Conservation (phyloP, 1,284 basidiomycete genomes). For the Marasmius fiardii region DNA sequence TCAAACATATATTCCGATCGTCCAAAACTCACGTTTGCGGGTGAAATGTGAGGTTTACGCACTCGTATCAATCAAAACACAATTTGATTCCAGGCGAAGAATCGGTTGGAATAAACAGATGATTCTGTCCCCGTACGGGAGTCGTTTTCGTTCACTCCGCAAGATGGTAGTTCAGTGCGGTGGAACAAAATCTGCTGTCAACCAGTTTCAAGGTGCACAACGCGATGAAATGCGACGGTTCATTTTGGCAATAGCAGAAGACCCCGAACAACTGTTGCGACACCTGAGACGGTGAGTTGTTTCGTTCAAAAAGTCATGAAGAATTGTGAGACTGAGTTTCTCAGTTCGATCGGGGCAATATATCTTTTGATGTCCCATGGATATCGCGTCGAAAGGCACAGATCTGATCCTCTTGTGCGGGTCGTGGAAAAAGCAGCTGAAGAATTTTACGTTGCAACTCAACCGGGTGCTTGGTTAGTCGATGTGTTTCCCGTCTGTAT, state of each 20-base stretch:
- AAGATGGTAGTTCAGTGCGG: slow-evolving; percentile 15
- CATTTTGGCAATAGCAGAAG: slow-evolving; percentile 18
- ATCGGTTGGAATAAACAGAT: slow-evolving; percentile 26
- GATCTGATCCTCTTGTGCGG: slow-evolving; percentile 22
- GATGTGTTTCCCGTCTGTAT: slow-evolving; percentile 23
- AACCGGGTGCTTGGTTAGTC: slow-evolving; percentile 23
- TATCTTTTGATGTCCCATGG: slow-evolving; percentile 26
- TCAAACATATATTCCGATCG: slow-evolving; percentile 24
- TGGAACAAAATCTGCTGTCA: slow-evolving; percentile 21
- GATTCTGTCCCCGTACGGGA: slow-evolving; percentile 23
- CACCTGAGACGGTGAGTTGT: slow-evolving; percentile 21
- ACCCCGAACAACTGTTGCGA: slow-evolving; percentile 19
- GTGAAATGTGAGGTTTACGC: slow-evolving; percentile 16
- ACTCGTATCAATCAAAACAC: background rate
- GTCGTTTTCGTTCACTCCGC: slow-evolving; percentile 23
- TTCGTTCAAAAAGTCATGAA: background rate
- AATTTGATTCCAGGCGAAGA: slow-evolving; percentile 13
- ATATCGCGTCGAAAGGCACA: slow-evolving; percentile 21
- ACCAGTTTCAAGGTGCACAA: slow-evolving; percentile 18
- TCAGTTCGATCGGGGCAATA: slow-evolving; percentile 21
- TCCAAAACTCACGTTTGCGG: slow-evolving; percentile 22
- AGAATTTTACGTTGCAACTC: slow-evolving; percentile 24
- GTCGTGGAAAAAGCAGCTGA: slow-evolving; percentile 24
- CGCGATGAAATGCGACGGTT: slow-evolving; percentile 22
- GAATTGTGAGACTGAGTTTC: background rate